These are phyloP conservation scores for Phytopythium helicoides DNA, from an alignment of 352 stramenopile genomes.

Conservation along the genomic window DNA sequence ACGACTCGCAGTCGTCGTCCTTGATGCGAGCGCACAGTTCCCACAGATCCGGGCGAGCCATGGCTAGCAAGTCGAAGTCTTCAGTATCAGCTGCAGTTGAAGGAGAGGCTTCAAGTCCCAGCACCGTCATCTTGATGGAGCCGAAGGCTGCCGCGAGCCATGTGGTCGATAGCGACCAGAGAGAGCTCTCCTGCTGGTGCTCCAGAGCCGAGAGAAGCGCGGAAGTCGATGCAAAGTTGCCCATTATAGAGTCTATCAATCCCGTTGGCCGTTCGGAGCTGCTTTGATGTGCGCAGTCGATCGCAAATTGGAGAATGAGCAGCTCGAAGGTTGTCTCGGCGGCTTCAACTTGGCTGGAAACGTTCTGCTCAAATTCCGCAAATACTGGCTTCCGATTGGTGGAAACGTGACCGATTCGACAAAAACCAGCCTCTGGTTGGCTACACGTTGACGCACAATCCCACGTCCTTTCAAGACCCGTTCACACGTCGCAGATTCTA, in stretches of 20 bases:
- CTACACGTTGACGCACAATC: neutral
- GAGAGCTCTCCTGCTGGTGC: slow-evolving; percentile 15
- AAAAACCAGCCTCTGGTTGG: slow-evolving; percentile 1
- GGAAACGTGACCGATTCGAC: neutral
- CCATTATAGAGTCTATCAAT: slow-evolving; percentile 25
- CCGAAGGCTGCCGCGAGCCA: slow-evolving; percentile 7
- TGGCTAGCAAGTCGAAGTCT: slow-evolving; percentile 4
- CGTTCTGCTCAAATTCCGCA: slow-evolving; percentile 5
- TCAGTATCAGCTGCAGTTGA: neutral
- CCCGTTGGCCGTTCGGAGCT: neutral
- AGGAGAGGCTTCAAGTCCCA: neutral
- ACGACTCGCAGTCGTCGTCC: slow-evolving; percentile 34
- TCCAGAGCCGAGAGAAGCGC: slow-evolving; percentile 11
- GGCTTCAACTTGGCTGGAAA: neutral
- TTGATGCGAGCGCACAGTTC: slow-evolving; percentile 8
- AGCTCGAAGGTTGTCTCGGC: neutral
- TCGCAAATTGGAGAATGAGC: slow-evolving; percentile 42
- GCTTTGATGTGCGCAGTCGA: slow-evolving; percentile 9
- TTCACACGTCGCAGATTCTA: slow-evolving; percentile 2
- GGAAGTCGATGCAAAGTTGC: slow-evolving; percentile 38
- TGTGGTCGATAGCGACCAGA: slow-evolving; percentile 10
- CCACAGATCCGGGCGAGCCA: slow-evolving; percentile 9
- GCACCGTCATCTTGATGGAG: slow-evolving; percentile 10
- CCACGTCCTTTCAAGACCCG: neutral
- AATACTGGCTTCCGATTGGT: slow-evolving; percentile 6